Evolutionary conservation across 1,284 basidiomycete species (phyloP).

Genomic region (Cutaneotrichosporon sp.): DNA sequence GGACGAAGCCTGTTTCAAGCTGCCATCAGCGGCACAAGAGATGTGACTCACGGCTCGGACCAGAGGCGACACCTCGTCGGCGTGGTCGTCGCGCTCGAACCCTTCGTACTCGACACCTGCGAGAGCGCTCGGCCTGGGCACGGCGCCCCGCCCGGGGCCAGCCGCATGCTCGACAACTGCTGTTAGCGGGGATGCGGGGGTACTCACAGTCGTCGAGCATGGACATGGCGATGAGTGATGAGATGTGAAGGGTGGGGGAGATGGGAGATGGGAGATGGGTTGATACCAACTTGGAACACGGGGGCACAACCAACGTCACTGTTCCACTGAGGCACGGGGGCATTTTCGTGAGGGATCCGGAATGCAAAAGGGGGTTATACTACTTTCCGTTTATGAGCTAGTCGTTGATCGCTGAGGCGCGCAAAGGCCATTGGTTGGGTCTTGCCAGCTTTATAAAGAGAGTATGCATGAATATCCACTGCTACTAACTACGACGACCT

Average conservation of each 20-base stretch:
- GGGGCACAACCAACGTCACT: slow-evolving; percentile 2
- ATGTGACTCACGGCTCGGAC: slow-evolving; percentile 36
- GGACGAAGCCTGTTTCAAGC: slow-evolving; percentile 55
- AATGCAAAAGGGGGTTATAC: too few species aligned
- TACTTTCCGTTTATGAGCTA: too few species aligned
- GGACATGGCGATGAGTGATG: slow-evolving; percentile 14
- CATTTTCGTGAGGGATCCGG: not conserved
- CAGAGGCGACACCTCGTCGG: slow-evolving; percentile 33
- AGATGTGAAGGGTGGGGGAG: not conserved
- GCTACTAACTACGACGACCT: too few species aligned
- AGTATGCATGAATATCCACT: not conserved
- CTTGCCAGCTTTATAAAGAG: not conserved
- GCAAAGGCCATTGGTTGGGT: too few species aligned
- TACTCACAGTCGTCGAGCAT: slow-evolving; percentile 73
- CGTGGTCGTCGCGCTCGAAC: slow-evolving; percentile 65
- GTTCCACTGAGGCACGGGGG: not conserved
- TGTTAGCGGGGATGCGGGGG: slow-evolving; percentile 13
- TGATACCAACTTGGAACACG: not conserved
- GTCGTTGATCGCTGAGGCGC: too few species aligned
- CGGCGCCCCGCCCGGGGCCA: slow-evolving; percentile 45
- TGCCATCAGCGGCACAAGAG: slow-evolving; percentile 25
- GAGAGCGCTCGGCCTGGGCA: slow-evolving; percentile 50
- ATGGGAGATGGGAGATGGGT: not conserved
- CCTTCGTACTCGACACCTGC: slow-evolving; percentile 75
- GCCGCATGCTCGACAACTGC: slow-evolving; percentile 79